A percentile compares a stretch with the other conserved stretches of the same genome.
phyloP scores from a whole-genome alignment of 441 rosid genomes.

The Bruguiera hainesii region DNA sequence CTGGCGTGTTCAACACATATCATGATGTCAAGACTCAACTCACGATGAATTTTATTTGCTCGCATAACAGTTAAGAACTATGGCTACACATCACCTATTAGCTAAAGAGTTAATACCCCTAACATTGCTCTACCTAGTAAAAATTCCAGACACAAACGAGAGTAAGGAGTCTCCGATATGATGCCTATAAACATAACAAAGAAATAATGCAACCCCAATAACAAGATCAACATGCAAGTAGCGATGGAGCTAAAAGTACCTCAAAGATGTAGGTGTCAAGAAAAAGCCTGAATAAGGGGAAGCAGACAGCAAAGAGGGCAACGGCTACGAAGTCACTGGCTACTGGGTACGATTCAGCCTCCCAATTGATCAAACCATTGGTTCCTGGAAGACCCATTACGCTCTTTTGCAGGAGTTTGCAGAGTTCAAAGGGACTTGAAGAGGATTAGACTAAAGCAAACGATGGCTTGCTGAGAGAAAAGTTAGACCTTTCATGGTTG shows the following conservation, averaged over 20 bases:
- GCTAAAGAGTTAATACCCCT: too few species aligned
- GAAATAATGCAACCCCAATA: neutral
- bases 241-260: conserved; percentile 32
- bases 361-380: conserved; percentile 42
- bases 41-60: too few species aligned
- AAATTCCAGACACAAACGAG: too few species aligned
- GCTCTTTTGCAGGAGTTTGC: neutral
- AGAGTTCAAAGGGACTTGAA: neutral
- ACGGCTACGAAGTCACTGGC: conserved; percentile 52
- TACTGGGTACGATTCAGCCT: conserved; percentile 65
- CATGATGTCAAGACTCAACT: too few species aligned
- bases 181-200: neutral
- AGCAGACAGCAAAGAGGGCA: conserved; percentile 62
- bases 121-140: too few species aligned
- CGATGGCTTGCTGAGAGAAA: neutral
- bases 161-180: too few species aligned
- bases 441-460: neutral
- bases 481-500: too few species aligned
- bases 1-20: too few species aligned
- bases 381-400: conserved; percentile 26
- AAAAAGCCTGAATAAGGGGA: conserved; percentile 59
- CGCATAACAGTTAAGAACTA: too few species aligned
- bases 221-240: neutral
- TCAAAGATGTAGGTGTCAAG: conserved; percentile 75
- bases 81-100: too few species aligned